Conservation (phyloP, 169 alveolate genomes). For the Cryptosporidium tyzzeri region DNA sequence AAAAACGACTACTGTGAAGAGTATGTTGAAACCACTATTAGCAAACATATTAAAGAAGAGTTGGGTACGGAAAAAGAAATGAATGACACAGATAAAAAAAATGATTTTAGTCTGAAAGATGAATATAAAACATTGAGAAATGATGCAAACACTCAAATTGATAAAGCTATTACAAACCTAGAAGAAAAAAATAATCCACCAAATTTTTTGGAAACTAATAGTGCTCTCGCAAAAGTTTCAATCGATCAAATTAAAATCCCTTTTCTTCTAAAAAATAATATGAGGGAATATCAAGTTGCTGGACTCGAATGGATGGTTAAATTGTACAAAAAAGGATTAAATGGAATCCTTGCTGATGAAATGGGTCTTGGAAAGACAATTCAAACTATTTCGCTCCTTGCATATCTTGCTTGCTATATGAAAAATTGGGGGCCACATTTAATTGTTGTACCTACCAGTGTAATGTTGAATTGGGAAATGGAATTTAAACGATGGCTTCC, state of each 20-base stretch:
- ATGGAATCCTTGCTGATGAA: conserved; percentile 99
- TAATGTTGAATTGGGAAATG: conserved; percentile 98
- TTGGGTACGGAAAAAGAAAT: conserved; percentile 25
- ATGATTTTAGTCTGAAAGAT: conserved; percentile 28
- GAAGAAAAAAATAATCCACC: neutral
- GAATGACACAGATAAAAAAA: conserved; percentile 41
- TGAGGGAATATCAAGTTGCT: conserved; percentile 95
- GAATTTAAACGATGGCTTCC: conserved; percentile 99
- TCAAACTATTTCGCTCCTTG: conserved; percentile 96
- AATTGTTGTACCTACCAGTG: conserved; percentile 98
- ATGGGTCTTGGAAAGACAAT: conserved; percentile 99
- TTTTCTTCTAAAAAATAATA: conserved; percentile 89
- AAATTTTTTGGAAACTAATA: conserved; percentile 45
- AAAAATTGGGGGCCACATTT: conserved; percentile 99
- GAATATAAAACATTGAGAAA: conserved; percentile 60
- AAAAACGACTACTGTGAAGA: neutral
- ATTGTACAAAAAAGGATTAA: conserved; percentile 93
- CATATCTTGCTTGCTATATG: conserved; percentile 95
- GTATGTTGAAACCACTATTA: neutral
- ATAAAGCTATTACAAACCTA: conserved; percentile 20
- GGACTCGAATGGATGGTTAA: conserved; percentile 98
- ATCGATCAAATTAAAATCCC: conserved; percentile 85
- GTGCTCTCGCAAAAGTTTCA: conserved; percentile 64
- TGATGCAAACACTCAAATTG: conserved; percentile 74
- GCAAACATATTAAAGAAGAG: conserved; percentile 3